A percentile compares a stretch with the other conserved stretches of the same genome.
phyloP scores from a whole-genome alignment of 345 rosid species.

The Lepidium sativum region DNA sequence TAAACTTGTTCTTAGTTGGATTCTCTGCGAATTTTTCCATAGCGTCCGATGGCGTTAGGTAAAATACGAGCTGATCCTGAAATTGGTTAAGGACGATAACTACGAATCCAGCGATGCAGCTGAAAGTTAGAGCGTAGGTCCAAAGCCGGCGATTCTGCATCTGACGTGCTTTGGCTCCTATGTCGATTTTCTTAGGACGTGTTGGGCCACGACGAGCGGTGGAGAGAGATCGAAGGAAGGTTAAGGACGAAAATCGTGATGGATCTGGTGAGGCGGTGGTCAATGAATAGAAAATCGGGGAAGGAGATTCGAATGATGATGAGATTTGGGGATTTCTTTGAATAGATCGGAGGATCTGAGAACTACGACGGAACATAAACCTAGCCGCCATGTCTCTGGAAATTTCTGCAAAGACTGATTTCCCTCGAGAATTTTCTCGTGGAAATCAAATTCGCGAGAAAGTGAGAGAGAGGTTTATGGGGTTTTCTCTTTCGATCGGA shows the following conservation, averaged over 20 bases:
- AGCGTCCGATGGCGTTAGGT: slow-evolving; percentile 79
- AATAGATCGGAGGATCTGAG: slow-evolving; percentile 30
- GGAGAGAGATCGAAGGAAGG: slow-evolving; percentile 48
- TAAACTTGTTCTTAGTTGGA: slow-evolving; percentile 58
- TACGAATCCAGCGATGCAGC: slow-evolving; percentile 80
- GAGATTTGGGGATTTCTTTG: slow-evolving; percentile 16
- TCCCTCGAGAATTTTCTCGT: neutral
- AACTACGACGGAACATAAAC: slow-evolving; percentile 45
- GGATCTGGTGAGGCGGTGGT: slow-evolving; percentile 25
- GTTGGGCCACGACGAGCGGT: slow-evolving; percentile 49
- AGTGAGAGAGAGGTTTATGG: slow-evolving; percentile 21
- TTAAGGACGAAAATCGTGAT: slow-evolving; percentile 9
- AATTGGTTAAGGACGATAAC: slow-evolving; percentile 77
- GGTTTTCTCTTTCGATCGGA: neutral
- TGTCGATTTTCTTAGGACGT: slow-evolving; percentile 57
- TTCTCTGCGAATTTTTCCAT: slow-evolving; percentile 64
- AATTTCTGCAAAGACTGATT: neutral
- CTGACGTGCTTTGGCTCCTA: slow-evolving; percentile 80
- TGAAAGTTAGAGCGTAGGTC: slow-evolving; percentile 84
- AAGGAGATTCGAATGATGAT: slow-evolving; percentile 17
- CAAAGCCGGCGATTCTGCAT: slow-evolving; percentile 86
- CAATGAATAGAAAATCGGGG: slow-evolving; percentile 7
- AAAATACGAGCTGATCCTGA: slow-evolving; percentile 83
- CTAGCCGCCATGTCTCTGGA: slow-evolving; percentile 48
- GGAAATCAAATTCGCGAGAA: slow-evolving; percentile 15